A percentile compares a stretch with the other conserved stretches of the same genome.
Evolutionary conservation across 2,329 filamentous ascomycete species (phyloP).

Genomic region (Zalaria sp.): DNA sequence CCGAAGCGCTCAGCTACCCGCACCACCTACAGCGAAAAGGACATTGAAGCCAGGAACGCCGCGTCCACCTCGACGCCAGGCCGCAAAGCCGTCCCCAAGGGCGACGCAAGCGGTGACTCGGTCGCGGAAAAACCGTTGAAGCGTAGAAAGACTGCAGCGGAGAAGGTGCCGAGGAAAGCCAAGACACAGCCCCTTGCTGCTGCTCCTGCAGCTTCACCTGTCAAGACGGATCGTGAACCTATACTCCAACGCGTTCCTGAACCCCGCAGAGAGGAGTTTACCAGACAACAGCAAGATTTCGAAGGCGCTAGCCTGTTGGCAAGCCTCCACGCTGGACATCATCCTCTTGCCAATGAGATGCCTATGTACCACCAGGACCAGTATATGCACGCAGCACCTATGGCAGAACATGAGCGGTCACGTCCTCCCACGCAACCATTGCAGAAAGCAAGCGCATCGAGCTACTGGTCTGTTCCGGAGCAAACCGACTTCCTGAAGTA

Average conservation of each 20-base stretch:
- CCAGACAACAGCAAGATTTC: conserved; percentile 10
- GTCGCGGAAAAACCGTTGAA: conserved; percentile 17
- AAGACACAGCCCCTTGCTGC: conserved; percentile 21
- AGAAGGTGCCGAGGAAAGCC: conserved; percentile 12
- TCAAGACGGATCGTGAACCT: conserved; percentile 17
- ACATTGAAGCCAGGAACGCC: conserved; percentile 46
- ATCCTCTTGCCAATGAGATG: conserved; percentile 1
- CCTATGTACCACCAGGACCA: conserved; percentile 6
- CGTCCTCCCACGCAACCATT: conserved; percentile 3
- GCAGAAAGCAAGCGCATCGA: conserved; percentile 35
- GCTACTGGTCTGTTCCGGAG: conserved; percentile 80
- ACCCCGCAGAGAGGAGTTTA: conserved; percentile 18
- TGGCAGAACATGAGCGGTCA: conserved; percentile 3
- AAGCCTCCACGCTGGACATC: conserved; percentile 12
- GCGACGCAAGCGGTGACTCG: conserved; percentile 11
- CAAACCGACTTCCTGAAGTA: conserved; percentile 61
- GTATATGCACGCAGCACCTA: conserved; percentile 1
- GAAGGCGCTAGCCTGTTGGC: conserved; percentile 20
- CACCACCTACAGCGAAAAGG: conserved; percentile 51
- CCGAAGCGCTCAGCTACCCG: conserved; percentile 47
- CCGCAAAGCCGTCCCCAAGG: conserved; percentile 18
- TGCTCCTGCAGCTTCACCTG: conserved; percentile 19
- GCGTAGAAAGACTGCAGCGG: conserved; percentile 12
- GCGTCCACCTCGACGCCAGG: conserved; percentile 41
- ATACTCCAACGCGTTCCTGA: conserved; percentile 7